A percentile compares a stretch with the other conserved stretches of the same genome.
phyloP scores from a whole-genome alignment of 345 rosid species.

The Salix caprea region DNA sequence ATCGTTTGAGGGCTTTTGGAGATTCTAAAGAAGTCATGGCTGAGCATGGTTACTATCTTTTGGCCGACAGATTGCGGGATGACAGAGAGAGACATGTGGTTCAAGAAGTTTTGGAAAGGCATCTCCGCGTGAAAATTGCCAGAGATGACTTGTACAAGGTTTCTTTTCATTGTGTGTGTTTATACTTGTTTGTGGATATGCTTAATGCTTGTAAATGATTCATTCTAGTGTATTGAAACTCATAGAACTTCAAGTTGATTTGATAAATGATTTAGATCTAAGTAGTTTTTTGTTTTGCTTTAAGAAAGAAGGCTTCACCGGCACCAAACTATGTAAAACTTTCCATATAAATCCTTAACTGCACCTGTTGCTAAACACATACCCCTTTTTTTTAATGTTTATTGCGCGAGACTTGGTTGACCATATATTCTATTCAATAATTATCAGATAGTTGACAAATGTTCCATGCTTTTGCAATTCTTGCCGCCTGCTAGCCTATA shows the following conservation, averaged over 20 bases:
- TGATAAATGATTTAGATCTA: background rate
- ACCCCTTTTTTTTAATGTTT: background rate
- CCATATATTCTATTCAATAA: background rate
- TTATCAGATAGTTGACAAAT: background rate
- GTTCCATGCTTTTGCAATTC: background rate
- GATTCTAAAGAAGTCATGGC: conserved; percentile 75
- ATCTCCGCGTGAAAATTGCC: conserved; percentile 54
- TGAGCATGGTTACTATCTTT: conserved; percentile 81
- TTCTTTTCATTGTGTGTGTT: background rate
- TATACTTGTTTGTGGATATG: too few species aligned
- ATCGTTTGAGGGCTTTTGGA: conserved; percentile 66
- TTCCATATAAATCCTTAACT: background rate
- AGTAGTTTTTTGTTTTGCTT: background rate
- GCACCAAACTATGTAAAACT: background rate
- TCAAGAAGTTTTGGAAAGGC: conserved; percentile 68
- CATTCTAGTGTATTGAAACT: too few species aligned
- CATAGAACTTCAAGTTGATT: background rate
- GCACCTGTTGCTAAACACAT: background rate
- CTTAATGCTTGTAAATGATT: too few species aligned
- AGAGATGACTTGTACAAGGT: conserved; percentile 73
- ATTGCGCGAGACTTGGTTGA: background rate
- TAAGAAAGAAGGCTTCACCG: background rate
- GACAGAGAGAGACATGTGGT: conserved; percentile 73
- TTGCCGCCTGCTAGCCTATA: background rate
- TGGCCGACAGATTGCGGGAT: conserved; percentile 92